These are phyloP conservation scores for Vitis hybrid DNA, from an alignment of 177 flowering plant genomes.

Conservation along the genomic window DNA sequence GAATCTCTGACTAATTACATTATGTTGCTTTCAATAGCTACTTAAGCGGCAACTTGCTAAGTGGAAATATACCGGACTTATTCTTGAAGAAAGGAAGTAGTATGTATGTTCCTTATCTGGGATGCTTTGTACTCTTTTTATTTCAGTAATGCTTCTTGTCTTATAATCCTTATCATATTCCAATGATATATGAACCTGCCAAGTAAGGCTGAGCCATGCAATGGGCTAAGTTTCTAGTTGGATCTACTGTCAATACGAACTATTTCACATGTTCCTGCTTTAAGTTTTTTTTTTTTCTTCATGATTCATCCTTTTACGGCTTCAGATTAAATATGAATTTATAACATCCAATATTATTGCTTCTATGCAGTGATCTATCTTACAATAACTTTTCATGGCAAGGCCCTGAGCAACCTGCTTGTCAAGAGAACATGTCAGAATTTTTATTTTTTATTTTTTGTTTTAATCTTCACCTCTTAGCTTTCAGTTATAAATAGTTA, in stretches of 20 bases:
- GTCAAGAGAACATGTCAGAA: constrained; percentile 44
- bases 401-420: constrained; percentile 39
- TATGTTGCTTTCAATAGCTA: constrained; percentile 24
- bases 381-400: constrained; percentile 69
- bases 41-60: constrained; percentile 38
- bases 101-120: constrained; percentile 32
- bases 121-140: neutral
- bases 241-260: too few relatives aligned
- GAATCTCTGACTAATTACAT: neutral
- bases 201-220: too few relatives aligned
- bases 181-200: too few relatives aligned
- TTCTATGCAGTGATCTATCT: constrained; percentile 66
- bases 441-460: neutral
- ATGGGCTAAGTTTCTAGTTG: too few relatives aligned
- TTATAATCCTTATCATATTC: neutral
- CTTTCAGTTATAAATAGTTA: constrained; percentile 5
- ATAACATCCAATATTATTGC: neutral
- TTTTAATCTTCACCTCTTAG: neutral
- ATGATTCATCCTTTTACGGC: neutral
- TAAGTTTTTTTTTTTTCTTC: neutral
- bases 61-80: constrained; percentile 41
- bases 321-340: neutral
- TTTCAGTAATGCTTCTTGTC: neutral
- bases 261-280: too few relatives aligned
- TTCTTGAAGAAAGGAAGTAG: constrained; percentile 33